phyloP scores from a whole-genome alignment of 2,329 filamentous ascomycete genomes.

The Fusarium fujikuroi region DNA sequence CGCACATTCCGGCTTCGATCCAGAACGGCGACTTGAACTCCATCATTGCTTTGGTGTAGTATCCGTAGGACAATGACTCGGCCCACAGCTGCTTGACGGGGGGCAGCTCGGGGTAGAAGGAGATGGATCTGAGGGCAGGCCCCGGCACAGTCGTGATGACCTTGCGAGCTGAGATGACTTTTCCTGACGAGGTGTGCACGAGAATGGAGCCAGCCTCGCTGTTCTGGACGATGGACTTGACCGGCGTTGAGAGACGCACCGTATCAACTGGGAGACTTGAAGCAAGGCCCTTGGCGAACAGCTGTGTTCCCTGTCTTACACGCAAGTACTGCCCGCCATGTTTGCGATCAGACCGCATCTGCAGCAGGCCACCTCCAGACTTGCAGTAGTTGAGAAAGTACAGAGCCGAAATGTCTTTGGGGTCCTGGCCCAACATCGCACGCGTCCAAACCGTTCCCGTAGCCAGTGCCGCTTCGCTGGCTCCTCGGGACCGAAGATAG shows the following conservation, averaged over 20 bases:
- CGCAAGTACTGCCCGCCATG: constrained; percentile 25
- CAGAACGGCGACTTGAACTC: constrained; percentile 29
- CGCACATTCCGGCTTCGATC: constrained; percentile 7
- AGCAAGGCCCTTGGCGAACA: neutral
- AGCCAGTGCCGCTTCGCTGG: neutral
- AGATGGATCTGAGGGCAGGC: neutral
- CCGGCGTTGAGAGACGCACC: neutral
- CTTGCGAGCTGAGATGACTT: neutral
- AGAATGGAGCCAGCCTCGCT: neutral
- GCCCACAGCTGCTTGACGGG: neutral
- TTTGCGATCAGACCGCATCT: constrained; percentile 21
- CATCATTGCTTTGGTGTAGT: constrained; percentile 23
- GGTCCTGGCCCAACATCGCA: constrained; percentile 23
- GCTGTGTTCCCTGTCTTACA: constrained; percentile 14
- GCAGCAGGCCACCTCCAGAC: constrained; percentile 16
- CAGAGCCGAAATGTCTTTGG: constrained; percentile 19
- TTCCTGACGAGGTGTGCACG: neutral
- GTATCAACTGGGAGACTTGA: neutral
- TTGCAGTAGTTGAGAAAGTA: constrained; percentile 23
- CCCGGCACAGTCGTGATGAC: neutral
- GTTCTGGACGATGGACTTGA: neutral
- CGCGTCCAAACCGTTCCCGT: constrained; percentile 21
- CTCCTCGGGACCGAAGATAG: neutral
- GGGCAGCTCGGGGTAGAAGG: neutral
- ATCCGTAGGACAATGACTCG: constrained; percentile 10